These are phyloP conservation scores for Clarireedia sp. DNA, from an alignment of 2,329 filamentous ascomycete species.

Conservation along the genomic window DNA sequence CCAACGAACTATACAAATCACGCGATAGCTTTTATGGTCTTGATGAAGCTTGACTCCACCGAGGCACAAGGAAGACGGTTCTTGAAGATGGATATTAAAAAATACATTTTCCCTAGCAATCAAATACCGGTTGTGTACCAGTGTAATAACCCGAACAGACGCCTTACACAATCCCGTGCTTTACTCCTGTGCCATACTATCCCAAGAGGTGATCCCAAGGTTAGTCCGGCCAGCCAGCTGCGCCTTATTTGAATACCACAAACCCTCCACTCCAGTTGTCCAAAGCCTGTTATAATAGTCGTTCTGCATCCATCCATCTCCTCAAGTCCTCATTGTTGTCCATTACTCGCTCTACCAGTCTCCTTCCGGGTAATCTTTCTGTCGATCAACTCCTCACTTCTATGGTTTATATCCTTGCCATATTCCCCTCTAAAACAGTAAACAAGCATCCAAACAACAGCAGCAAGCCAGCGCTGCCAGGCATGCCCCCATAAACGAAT, in stretches of 20 bases:
- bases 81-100: too few species aligned
- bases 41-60: too few species aligned
- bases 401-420: background rate
- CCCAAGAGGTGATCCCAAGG: background rate
- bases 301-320: too few species aligned
- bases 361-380: background rate
- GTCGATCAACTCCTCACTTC: background rate
- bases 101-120: too few species aligned
- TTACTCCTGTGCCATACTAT: background rate
- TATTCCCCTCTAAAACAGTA: conserved; percentile 34
- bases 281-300: background rate
- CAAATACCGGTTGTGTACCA: too few species aligned
- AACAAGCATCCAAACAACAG: conserved; percentile 39
- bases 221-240: background rate
- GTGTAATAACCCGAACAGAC: too few species aligned
- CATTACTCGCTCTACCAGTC: background rate
- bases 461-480: conserved; percentile 41
- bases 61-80: too few species aligned
- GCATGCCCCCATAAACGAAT: conserved; percentile 35
- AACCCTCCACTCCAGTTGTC: background rate
- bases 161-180: background rate
- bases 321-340: too few species aligned
- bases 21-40: too few species aligned
- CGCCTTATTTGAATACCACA: background rate
- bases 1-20: too few species aligned